Base-by-base conservation (phyloP, 2,329 filamentous ascomycete genomes). In the Hortaea werneckii region DNA sequence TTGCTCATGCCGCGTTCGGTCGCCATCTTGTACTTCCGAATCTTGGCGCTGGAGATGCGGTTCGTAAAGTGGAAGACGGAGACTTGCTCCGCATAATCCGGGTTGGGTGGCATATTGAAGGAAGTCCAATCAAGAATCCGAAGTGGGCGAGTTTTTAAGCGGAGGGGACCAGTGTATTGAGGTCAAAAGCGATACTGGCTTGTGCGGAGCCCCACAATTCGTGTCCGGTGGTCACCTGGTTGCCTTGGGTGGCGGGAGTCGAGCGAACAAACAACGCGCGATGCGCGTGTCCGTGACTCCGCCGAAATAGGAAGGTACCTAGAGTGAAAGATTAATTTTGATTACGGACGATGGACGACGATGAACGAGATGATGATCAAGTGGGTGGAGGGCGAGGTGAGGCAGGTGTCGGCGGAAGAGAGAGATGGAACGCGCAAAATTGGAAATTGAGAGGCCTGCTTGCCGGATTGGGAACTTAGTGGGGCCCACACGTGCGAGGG, bases 61-160 rank as follows among this genome's bases (percentile, higher is more conserved):
- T 50, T 50, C 40, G 50, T 57, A 46, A 60, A 58, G 47, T 59
- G 57, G 44, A 60, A 59, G 28, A 56, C 56, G 13, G 50, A 52
- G 27, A 58, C 51, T 8, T 45, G 46, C 30, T 39, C 37, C 37
- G 10, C 37, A 20, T n/a, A 39, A 2, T 12, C 32, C n/a, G 32
- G 32, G 9, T 10, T 35, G 32, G 32, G 9, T 35, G 32, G 9
- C 9, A 12, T 35, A 2, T 20, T 20, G 20, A 20, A 20, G 20
- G 20, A 4, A 20, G 20, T 20, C 20, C 2, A 20, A 20, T 20
- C 20, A 20, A 20, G 20, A 20, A 20, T 20, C 20, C 20, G 4
- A 4, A 20, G 4, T 20, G 20, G 20, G 20, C 20, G n/a, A 12
- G 32, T 35, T 35, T 35, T 35, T 35, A 20, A 20, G 20, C 20